A percentile compares a stretch with the other conserved stretches of the same genome.
phyloP scores from a whole-genome alignment of 1,284 basidiomycete species.

The Trametes polyzona region DNA sequence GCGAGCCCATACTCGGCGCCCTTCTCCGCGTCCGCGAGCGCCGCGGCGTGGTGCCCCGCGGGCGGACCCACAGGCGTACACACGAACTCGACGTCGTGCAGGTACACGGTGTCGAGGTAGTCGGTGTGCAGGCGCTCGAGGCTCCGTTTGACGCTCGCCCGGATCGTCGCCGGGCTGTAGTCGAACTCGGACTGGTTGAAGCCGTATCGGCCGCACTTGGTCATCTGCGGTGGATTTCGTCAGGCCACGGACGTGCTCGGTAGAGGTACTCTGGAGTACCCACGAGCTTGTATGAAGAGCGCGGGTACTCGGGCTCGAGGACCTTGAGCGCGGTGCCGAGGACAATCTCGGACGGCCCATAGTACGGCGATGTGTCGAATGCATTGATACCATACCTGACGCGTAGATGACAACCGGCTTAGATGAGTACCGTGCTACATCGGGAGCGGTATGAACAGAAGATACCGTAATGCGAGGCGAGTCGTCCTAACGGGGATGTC shows the following conservation, averaged over 20 bases:
- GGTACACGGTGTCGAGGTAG: constrained; percentile 86
- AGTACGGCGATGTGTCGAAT: constrained; percentile 91
- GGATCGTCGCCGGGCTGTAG: constrained; percentile 76
- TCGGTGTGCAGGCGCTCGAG: constrained; percentile 76
- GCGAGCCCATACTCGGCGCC: constrained; percentile 61
- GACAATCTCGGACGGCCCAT: constrained; percentile 90
- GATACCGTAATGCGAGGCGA: constrained; percentile 78
- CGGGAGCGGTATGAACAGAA: constrained; percentile 5
- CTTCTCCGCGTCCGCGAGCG: constrained; percentile 53
- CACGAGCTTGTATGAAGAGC: constrained; percentile 80
- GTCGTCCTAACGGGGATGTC: constrained; percentile 71
- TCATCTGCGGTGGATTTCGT: constrained; percentile 58
- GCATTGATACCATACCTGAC: constrained; percentile 90
- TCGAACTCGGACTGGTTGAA: constrained; percentile 66
- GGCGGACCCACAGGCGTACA: constrained; percentile 57
- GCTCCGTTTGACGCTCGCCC: constrained; percentile 72
- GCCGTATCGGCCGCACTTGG: constrained; percentile 94
- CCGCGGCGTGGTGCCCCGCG: constrained; percentile 59
- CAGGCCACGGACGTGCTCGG: not conserved
- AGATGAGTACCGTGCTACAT: too few relatives aligned
- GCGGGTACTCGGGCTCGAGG: constrained; percentile 74
- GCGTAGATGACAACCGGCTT: too few relatives aligned
- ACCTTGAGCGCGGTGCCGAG: constrained; percentile 77
- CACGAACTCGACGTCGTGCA: constrained; percentile 95
- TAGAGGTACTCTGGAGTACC: constrained; percentile 19